Evolutionary conservation across 495 filamentous ascomycete genomes (phyloP), one percentile per base, ranked within the genome.

Genomic region (Trypethelium eluteriae): DNA sequence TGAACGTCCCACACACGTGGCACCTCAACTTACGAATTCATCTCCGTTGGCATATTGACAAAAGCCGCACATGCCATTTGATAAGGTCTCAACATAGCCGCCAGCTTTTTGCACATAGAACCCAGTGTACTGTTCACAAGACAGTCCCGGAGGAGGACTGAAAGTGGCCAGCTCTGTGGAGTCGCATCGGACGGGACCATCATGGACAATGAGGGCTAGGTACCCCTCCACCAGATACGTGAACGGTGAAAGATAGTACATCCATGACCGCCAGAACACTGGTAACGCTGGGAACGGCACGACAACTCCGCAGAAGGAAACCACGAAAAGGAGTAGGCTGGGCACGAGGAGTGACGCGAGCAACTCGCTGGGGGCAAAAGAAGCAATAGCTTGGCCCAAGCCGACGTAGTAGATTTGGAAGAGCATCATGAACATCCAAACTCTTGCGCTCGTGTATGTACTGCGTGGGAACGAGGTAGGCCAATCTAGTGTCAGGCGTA

Each of bases 321-420:
- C 10, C 32, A 11, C 32, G 6, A 11, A 59, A 18, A 53, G 25
- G 59, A 71, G 66, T 2, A 70, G 39, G 14, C 46, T 25, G 57
- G 68, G 63, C 4, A 25, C 25, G 25, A 25, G 25, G 25, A 25
- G 25, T 25, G 25, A 25, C 25, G 25, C 25, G 25, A 25, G 25
- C 25, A 25, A 25, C 25, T 25, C 25, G 25, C 25, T 25, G 25
- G 25, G 18, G 18, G 18, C 7, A 59, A 10, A 10, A 34, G 25
- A 59, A 34, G 77, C 74, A 14, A 81, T 79, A 75, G 85, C 81
- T 18, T 74, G 64, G 57, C 73, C 71, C 7, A 76, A 63, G 11
- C 74, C 76, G 64, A 25, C 25, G 25, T 25, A 25, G 25, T 25
- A 25, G 25, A 25, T 25, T 25, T 25, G 25, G 25, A 25, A 25